phyloP scores from a whole-genome alignment of 1,139 yeast species.

The Sugiyamaella neomexicana region DNA sequence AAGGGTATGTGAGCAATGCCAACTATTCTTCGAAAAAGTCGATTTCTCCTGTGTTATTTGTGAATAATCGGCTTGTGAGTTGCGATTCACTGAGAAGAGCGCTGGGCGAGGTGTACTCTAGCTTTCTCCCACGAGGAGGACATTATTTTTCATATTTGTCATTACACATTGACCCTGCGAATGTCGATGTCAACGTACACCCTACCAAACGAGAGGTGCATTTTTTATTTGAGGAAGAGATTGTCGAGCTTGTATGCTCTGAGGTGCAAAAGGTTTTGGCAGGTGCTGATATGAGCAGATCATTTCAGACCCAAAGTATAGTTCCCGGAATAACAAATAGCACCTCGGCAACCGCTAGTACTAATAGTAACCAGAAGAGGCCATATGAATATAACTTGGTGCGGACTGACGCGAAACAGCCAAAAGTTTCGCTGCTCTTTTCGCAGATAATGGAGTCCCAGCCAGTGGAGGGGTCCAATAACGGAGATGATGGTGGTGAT shows the following conservation, averaged over 20 bases:
- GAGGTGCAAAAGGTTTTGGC: conserved; percentile 54
- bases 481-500: not conserved
- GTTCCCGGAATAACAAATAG: conserved; percentile 34
- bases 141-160: conserved; percentile 78
- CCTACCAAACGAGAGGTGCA: conserved; percentile 95
- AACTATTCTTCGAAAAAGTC: conserved; percentile 70
- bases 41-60: conserved; percentile 66
- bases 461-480: not conserved
- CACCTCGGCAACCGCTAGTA: not conserved
- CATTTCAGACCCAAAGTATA: conserved; percentile 65
- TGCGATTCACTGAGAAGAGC: conserved; percentile 82
- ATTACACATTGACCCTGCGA: conserved; percentile 61
- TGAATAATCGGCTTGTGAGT: conserved; percentile 77
- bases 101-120: conserved; percentile 59
- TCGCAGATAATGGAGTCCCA: conserved; percentile 8
- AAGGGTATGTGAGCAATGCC: conserved; percentile 69
- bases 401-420: conserved; percentile 71
- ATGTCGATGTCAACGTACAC: conserved; percentile 89
- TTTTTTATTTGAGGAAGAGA: conserved; percentile 83
- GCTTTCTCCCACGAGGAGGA: conserved; percentile 76
- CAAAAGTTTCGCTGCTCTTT: conserved; percentile 53
- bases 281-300: conserved; percentile 66
- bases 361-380: conserved; percentile 24
- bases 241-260: conserved; percentile 59
- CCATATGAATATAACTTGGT: conserved; percentile 41